Percentiles rank a stretch among this genome's conserved stretches.
Evolutionary conservation across 176 grass and related monocot genomes (phyloP).

Genomic region (Typha latifolia): DNA sequence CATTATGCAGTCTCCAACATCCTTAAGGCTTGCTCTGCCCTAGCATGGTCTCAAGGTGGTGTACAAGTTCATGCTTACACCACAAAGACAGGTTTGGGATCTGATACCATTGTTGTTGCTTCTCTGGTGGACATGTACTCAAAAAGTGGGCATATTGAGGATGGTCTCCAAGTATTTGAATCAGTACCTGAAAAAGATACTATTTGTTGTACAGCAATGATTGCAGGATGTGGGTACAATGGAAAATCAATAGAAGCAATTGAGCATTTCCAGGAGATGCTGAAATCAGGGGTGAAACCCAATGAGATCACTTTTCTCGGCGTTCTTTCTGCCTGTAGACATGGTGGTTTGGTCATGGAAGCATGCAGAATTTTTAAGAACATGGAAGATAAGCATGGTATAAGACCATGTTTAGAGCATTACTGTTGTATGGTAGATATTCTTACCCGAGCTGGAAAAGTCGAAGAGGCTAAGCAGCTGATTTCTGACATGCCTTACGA

Average conservation of each 20-base stretch:
- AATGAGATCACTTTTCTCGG: conserved; percentile 28
- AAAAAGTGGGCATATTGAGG: conserved; percentile 31
- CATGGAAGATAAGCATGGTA: conserved; percentile 20
- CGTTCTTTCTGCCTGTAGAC: conserved; percentile 33
- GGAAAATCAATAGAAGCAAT: conserved; percentile 22
- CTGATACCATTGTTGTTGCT: conserved; percentile 18
- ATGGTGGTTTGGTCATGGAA: conserved; percentile 27
- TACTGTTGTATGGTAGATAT: conserved; percentile 33
- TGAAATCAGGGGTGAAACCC: conserved; percentile 22
- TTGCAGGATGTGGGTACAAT: conserved; percentile 30
- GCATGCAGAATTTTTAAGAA: conserved; percentile 21
- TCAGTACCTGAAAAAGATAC: conserved; percentile 13
- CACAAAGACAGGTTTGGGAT: conserved; percentile 20
- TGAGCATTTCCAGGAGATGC: conserved; percentile 25
- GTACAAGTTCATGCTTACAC: conserved; percentile 23
- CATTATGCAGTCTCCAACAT: conserved; percentile 21
- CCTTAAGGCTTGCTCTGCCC: conserved; percentile 30
- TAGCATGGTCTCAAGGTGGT: conserved; percentile 24
- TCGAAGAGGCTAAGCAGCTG: conserved; percentile 26
- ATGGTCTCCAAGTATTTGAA: conserved; percentile 24
- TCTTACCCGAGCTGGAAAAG: conserved; percentile 18
- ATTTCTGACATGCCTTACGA: conserved; percentile 27
- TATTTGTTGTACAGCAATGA: conserved; percentile 28
- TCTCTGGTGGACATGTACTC: conserved; percentile 36
- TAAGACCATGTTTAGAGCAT: conserved; percentile 28